These are phyloP conservation scores for Venturia aucupariae DNA, from an alignment of 2,329 filamentous ascomycete genomes.

Conservation along the genomic window DNA sequence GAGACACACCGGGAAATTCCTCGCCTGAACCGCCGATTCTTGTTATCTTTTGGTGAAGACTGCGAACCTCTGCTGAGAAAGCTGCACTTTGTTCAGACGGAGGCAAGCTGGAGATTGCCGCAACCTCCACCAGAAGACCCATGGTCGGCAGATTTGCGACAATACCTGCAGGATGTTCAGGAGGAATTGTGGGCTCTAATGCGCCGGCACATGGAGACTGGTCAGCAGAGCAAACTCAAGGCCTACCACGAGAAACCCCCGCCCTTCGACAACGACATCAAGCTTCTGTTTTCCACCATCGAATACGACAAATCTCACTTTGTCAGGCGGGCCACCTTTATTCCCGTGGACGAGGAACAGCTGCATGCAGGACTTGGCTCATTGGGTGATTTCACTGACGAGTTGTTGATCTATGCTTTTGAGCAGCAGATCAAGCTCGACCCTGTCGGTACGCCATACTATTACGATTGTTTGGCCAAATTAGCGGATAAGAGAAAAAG, in stretches of 20 bases:
- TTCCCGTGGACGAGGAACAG: slow-evolving; percentile 26
- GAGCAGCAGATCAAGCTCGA: slow-evolving; percentile 50
- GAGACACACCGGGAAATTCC: slow-evolving; percentile 47
- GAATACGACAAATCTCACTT: slow-evolving; percentile 15
- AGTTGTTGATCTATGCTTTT: slow-evolving; percentile 53
- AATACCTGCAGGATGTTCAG: slow-evolving; percentile 13
- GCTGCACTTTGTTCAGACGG: slow-evolving; percentile 43
- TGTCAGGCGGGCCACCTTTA: slow-evolving; percentile 16
- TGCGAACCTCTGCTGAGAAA: slow-evolving; percentile 49
- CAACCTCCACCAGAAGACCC: slow-evolving; percentile 5
- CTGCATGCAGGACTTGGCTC: slow-evolving; percentile 55
- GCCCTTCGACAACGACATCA: slow-evolving; percentile 10
- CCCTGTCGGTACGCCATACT: slow-evolving; percentile 46
- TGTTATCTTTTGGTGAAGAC: slow-evolving; percentile 52
- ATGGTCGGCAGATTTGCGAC: slow-evolving; percentile 12
- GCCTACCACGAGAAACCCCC: slow-evolving; percentile 3
- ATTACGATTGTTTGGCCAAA: slow-evolving; percentile 55
- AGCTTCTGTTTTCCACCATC: slow-evolving; percentile 5
- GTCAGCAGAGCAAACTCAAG: slow-evolving; percentile 5
- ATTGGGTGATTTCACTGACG: slow-evolving; percentile 52
- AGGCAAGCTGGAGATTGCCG: slow-evolving; percentile 9
- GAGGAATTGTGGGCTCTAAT: slow-evolving; percentile 14
- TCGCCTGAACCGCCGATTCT: slow-evolving; percentile 53
- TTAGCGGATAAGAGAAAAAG: slow-evolving; percentile 49
- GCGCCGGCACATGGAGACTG: not conserved